Conservation (phyloP, 2,329 filamentous ascomycete genomes). For the Aspergillus proliferans region DNA sequence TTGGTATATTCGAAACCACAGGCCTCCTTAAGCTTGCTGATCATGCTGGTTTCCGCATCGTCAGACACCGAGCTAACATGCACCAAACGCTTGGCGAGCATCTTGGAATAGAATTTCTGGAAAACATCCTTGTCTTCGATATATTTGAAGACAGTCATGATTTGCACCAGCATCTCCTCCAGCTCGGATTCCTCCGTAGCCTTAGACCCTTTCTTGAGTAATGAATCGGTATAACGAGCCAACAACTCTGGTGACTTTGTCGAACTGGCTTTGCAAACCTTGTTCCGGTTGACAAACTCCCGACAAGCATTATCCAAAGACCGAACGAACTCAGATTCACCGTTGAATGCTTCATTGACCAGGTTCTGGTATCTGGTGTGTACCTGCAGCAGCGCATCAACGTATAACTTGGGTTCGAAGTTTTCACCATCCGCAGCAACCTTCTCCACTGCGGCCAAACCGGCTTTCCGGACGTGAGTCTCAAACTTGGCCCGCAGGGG, state of each 20-base stretch:
- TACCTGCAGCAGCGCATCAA: conserved; percentile 88
- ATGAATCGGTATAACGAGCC: conserved; percentile 88
- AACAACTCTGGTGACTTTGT: conserved; percentile 92
- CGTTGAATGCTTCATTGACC: conserved; percentile 86
- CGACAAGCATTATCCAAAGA: conserved; percentile 95
- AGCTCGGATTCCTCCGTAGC: conserved; percentile 91
- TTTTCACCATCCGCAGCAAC: conserved; percentile 81
- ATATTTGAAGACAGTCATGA: conserved; percentile 99
- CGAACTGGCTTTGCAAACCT: conserved; percentile 87
- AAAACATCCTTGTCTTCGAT: conserved; percentile 99
- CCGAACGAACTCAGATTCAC: conserved; percentile 93
- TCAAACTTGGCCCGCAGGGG: conserved; percentile 84
- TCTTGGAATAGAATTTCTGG: conserved; percentile 98
- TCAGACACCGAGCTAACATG: conserved; percentile 93
- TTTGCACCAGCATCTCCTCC: conserved; percentile 79
- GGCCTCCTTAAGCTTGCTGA: conserved; percentile 96
- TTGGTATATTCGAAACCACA: conserved; percentile 99
- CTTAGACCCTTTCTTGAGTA: conserved; percentile 84
- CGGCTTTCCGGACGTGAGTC: conserved; percentile 84
- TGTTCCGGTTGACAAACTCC: conserved; percentile 97
- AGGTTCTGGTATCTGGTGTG: conserved; percentile 89
- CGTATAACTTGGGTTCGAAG: conserved; percentile 92
- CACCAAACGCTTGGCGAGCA: conserved; percentile 89
- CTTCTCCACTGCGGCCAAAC: conserved; percentile 82
- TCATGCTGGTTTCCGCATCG: conserved; percentile 98